phyloP scores from a whole-genome alignment of 805 yeast genomes.

The Wickerhamiella nectarea region DNA sequence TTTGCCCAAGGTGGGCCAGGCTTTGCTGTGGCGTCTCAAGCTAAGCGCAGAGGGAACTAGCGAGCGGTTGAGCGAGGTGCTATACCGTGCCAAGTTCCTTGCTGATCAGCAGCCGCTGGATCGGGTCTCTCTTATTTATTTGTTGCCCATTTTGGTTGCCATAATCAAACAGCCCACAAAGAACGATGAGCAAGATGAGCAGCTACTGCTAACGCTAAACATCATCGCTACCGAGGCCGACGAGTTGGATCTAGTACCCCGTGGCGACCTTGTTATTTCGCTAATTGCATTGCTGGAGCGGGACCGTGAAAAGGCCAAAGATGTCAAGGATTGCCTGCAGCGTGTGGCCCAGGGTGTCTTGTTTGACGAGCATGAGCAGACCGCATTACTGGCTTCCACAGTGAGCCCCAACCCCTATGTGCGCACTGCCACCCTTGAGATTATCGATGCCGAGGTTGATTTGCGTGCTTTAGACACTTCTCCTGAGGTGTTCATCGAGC shows the following conservation, averaged over 20 bases:
- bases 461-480: conserved; percentile 34
- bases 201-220: conserved; percentile 60
- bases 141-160: conserved; percentile 58
- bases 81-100: conserved; percentile 62
- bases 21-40: conserved; percentile 46
- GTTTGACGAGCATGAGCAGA: conserved; percentile 42
- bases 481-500: conserved; percentile 64
- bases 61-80: conserved; percentile 25
- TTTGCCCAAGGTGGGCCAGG: conserved; percentile 44
- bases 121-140: conserved; percentile 50
- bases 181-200: conserved; percentile 77
- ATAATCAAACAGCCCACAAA: conserved; percentile 33
- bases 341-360: conserved; percentile 63
- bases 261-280: conserved; percentile 47
- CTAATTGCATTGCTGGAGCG: conserved; percentile 49
- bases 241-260: conserved; percentile 48
- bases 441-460: conserved; percentile 64
- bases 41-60: conserved; percentile 40
- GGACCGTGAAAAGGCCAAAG: conserved; percentile 63
- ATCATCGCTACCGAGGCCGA: conserved; percentile 39
- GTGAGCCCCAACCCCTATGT: conserved; percentile 57
- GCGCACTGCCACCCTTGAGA: conserved; percentile 67
- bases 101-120: conserved; percentile 64
- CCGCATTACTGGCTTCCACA: conserved; percentile 40
- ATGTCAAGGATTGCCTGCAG: conserved; percentile 70